Conservation (phyloP, 1,139 yeast genomes). For the Pichia sp. region DNA sequence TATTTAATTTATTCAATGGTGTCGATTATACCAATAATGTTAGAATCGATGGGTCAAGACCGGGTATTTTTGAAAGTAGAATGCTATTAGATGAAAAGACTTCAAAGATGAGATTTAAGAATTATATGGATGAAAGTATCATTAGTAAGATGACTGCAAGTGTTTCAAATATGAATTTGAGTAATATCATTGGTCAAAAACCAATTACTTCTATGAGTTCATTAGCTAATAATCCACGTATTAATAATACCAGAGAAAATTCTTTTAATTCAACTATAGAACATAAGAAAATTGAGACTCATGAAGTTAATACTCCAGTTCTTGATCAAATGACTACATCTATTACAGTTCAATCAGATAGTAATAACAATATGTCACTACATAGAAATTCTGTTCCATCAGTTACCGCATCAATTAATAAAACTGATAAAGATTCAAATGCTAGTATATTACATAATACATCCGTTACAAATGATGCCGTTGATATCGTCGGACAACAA, state of each 20-base stretch:
- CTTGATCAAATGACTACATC: conserved; percentile 18
- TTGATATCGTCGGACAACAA: background rate
- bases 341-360: conserved; percentile 2
- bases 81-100: conserved; percentile 49
- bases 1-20: conserved; percentile 54
- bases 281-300: background rate
- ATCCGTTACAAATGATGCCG: background rate
- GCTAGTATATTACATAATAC: background rate
- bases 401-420: background rate
- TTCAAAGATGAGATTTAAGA: conserved; percentile 44
- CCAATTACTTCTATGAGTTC: conserved; percentile 1
- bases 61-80: conserved; percentile 63
- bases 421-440: background rate
- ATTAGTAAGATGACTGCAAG: conserved; percentile 35
- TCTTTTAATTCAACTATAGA: conserved; percentile 1
- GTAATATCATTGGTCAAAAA: conserved; percentile 21
- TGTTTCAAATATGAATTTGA: conserved; percentile 33
- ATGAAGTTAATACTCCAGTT: conserved; percentile 7
- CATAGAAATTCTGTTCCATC: background rate
- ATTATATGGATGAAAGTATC: conserved; percentile 38
- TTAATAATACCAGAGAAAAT: background rate
- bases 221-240: background rate
- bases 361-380: background rate
- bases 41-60: conserved; percentile 59
- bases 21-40: conserved; percentile 47